Percentiles rank a stretch among this genome's conserved stretches.
Evolutionary conservation across 2,329 filamentous ascomycete species (phyloP).

Genomic region (Hansfordia pulvinata): DNA sequence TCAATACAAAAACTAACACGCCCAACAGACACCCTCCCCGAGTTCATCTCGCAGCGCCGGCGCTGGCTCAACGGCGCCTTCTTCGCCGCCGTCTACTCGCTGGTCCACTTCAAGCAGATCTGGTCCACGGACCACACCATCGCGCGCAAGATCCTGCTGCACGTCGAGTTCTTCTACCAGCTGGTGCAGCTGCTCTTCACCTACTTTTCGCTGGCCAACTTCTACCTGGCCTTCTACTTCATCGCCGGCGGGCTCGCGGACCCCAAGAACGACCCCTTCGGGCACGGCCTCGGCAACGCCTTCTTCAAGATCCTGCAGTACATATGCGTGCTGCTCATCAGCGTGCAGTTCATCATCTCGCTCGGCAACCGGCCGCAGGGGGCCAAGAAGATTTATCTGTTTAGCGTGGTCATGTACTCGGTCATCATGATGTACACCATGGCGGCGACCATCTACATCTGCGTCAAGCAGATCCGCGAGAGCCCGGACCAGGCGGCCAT

Average conservation of each 20-base stretch:
- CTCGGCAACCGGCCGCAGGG: conserved; percentile 95
- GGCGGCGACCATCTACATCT: conserved; percentile 80
- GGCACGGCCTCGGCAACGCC: conserved; percentile 68
- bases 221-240: conserved; percentile 98
- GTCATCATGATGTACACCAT: conserved; percentile 94
- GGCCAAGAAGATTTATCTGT: conserved; percentile 78
- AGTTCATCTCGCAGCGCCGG: conserved; percentile 92
- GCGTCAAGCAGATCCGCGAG: conserved; percentile 62
- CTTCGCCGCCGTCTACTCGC: conserved; percentile 94
- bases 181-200: conserved; percentile 88
- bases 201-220: conserved; percentile 96
- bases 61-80: conserved; percentile 98
- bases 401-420: conserved; percentile 77
- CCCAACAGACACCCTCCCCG: conserved; percentile 68
- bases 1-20: conserved; percentile 13
- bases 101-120: conserved; percentile 88
- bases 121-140: conserved; percentile 88
- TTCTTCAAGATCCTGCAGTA: conserved; percentile 85
- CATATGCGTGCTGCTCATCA: conserved; percentile 73
- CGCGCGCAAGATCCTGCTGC: conserved; percentile 76
- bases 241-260: conserved; percentile 83
- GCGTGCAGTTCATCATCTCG: conserved; percentile 88
- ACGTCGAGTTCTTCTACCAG: conserved; percentile 93
- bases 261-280: conserved; percentile 72
- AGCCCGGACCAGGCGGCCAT: conserved; percentile 38